Base-by-base conservation (phyloP, 345 rosid species). In the Sonneratia caseolaris region DNA sequence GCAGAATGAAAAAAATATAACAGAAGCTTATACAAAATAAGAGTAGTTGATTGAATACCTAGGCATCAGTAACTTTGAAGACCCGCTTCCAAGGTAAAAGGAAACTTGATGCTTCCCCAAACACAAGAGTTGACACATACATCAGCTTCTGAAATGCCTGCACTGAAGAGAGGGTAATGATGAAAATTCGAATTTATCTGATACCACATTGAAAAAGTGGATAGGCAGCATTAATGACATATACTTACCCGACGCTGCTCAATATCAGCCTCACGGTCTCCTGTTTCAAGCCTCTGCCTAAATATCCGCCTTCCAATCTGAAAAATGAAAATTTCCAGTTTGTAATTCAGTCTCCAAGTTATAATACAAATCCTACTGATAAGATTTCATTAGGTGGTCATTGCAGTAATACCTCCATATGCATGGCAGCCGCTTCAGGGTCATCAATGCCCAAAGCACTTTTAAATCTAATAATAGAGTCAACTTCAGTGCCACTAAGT, bases 31-130 rank as follows among this genome's bases (percentile, higher is more conserved):
- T 8, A 62, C 16, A 27, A 62, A 24, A 62, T 4, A 62, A 35
- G 66, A 73, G 19, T 56, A 64, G 14, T 51, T 45, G 66, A 57
- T 71, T 74, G 66, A 32, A 35, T 79, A 90, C 99, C 99, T 92
- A 96, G 27, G 99, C 81, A 79, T 96, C 97, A 0, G 98, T 91
- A 77, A 92, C 88, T 81, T 91, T 92, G 81, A 96, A 89, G 73
- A 96, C 86, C 71, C 99, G 93, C 79, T 92, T 96, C 99, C 99
- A 96, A 71, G 99, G 99, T 78, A 96, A 84, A 82, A 96, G 99
- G 81, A 92, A 96, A 37, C 93, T 80, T 45, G 98, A 87, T 3
- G 98, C 99, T 27, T 96, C 97, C 72, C 98, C 99, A 81, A 92
- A 96, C 62, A 92, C 98, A 78, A 96, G 91, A 68, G 88, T 84